Evolutionary conservation across 805 yeast species (phyloP).

Genomic region (Nakazawaea laoshanensis): DNA sequence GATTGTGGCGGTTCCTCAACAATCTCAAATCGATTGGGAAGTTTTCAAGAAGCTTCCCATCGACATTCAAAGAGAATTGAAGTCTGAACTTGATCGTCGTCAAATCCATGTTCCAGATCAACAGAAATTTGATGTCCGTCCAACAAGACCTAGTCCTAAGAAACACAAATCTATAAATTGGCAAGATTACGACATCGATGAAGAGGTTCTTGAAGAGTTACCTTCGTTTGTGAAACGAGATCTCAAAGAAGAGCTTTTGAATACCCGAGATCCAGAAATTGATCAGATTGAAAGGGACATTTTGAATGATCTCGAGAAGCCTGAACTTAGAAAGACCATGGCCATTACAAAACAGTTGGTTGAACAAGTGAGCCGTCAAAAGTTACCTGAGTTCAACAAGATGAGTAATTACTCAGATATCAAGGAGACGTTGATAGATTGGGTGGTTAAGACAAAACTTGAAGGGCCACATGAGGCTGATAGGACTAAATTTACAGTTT

Average conservation of each 20-base stretch:
- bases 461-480: slow-evolving; percentile 4
- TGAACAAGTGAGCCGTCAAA: slow-evolving; percentile 1
- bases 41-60: slow-evolving; percentile 59
- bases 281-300: slow-evolving; percentile 2
- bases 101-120: slow-evolving; percentile 13
- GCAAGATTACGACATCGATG: neutral
- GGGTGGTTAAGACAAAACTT: slow-evolving; percentile 1
- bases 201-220: slow-evolving; percentile 1
- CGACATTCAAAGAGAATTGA: slow-evolving; percentile 57
- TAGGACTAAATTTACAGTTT: neutral
- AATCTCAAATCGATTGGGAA: slow-evolving; percentile 36
- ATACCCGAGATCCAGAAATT: neutral
- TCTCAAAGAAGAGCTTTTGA: neutral
- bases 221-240: slow-evolving; percentile 5
- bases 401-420: neutral
- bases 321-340: slow-evolving; percentile 1
- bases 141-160: slow-evolving; percentile 14
- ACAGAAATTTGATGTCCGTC: too few species aligned
- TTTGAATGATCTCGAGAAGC: slow-evolving; percentile 1
- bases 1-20: slow-evolving; percentile 15
- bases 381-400: neutral
- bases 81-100: slow-evolving; percentile 40
- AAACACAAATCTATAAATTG: slow-evolving; percentile 10
- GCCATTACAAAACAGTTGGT: slow-evolving; percentile 3
- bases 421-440: neutral